Conservation (phyloP, 768 basidiomycete genomes). For the Galerina sulciceps region DNA sequence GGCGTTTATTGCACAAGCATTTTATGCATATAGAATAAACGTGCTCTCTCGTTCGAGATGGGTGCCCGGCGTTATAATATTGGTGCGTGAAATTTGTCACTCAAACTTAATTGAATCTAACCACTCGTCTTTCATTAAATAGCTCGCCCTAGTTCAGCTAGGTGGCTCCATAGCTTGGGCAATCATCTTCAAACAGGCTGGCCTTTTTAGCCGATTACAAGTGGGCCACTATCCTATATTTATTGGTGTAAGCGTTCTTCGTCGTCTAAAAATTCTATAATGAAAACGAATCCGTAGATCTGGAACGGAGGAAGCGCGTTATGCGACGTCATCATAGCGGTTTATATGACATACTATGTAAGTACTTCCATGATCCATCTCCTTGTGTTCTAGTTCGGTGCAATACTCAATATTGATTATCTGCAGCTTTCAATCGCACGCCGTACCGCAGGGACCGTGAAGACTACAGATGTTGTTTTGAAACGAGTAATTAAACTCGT, state of each 20-base stretch:
- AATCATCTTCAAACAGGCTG: not conserved
- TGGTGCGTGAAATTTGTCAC: not conserved
- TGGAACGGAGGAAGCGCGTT: constrained; percentile 1
- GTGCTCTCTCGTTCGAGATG: not conserved
- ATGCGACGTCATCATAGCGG: not conserved
- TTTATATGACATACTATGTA: constrained; percentile 5
- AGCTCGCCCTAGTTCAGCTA: constrained; percentile 4
- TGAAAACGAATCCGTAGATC: not conserved
- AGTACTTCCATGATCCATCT: too few relatives aligned
- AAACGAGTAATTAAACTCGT: not conserved
- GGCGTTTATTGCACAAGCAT: constrained; percentile 1
- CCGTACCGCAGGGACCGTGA: not conserved
- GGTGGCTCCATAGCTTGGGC: constrained; percentile 2
- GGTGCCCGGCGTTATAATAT: not conserved
- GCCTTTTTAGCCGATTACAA: not conserved
- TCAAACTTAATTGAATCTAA: not conserved
- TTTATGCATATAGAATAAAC: constrained; percentile 2
- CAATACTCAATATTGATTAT: not conserved
- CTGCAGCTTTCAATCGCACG: not conserved
- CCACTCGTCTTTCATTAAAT: not conserved
- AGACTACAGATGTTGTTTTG: not conserved
- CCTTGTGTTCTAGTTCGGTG: too few relatives aligned
- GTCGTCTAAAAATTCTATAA: too few relatives aligned
- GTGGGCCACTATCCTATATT: not conserved
- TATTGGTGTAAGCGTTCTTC: not conserved